phyloP scores from a whole-genome alignment of 2,329 filamentous ascomycete species.

The Whalleya microplaca region DNA sequence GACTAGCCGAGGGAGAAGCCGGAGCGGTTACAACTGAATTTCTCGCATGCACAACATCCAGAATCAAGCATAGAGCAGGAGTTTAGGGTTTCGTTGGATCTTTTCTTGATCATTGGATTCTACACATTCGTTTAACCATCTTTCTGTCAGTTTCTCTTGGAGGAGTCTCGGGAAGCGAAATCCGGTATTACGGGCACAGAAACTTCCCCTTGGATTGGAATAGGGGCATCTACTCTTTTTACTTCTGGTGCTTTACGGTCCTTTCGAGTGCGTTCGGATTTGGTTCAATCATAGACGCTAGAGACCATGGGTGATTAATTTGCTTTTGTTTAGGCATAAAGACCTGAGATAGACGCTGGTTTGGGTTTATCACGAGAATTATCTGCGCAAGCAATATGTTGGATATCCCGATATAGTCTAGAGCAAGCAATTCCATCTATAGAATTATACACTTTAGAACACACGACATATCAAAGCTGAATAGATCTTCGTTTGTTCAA shows the following conservation, averaged over 20 bases:
- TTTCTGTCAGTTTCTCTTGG: neutral
- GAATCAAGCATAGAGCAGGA: conserved; percentile 11
- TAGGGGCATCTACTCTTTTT: neutral
- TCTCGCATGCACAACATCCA: conserved; percentile 4
- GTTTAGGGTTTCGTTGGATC: conserved; percentile 12
- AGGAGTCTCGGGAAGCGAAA: neutral
- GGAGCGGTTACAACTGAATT: conserved; percentile 36
- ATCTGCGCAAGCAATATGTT: neutral
- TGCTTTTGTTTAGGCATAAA: neutral
- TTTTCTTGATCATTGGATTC: neutral
- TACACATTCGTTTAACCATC: neutral
- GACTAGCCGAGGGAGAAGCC: conserved; percentile 32
- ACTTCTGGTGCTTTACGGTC: neutral
- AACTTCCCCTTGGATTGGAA: neutral
- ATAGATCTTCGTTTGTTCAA: too few species aligned
- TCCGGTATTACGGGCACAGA: neutral
- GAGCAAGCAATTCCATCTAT: neutral
- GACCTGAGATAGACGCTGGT: neutral
- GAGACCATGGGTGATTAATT: neutral
- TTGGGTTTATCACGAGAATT: neutral
- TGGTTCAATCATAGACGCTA: neutral
- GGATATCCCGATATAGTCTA: neutral
- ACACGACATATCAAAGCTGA: neutral
- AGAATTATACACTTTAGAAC: neutral
- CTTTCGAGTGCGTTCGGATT: neutral